Percentiles rank a stretch among this genome's conserved stretches.
Conservation (phyloP, 108 stramenopile genomes). For the Cyclostephanos invisitatus region DNA sequence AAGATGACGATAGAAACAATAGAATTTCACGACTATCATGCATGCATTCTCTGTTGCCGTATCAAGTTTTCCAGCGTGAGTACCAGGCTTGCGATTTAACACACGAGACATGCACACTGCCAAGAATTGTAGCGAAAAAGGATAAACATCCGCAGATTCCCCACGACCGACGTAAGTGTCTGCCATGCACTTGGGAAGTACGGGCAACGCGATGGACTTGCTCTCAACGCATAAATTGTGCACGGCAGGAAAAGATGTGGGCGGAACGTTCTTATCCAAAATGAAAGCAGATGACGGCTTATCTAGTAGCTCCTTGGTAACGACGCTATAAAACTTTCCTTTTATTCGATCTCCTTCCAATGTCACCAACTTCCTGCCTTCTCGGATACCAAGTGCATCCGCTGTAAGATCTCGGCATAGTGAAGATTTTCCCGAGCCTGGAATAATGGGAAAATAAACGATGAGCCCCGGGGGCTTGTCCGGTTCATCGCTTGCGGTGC, state of each 20-base stretch:
- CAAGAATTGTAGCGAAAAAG: constrained; percentile 75
- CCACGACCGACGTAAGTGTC: constrained; percentile 52
- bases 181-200: constrained; percentile 61
- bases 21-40: constrained; percentile 81
- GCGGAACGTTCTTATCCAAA: constrained; percentile 83
- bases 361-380: constrained; percentile 30
- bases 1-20: constrained; percentile 69
- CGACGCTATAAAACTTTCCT: constrained; percentile 52
- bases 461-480: constrained; percentile 55
- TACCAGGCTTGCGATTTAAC: constrained; percentile 43
- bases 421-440: constrained; percentile 84
- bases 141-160: constrained; percentile 53
- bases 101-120: constrained; percentile 79
- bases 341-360: constrained; percentile 55
- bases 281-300: constrained; percentile 47
- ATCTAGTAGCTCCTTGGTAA: constrained; percentile 33
- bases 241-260: constrained; percentile 55
- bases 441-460: constrained; percentile 80
- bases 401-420: constrained; percentile 38
- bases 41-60: constrained; percentile 54
- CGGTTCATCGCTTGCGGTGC: background rate
- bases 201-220: constrained; percentile 55
- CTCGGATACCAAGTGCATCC: constrained; percentile 2
- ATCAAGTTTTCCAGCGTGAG: constrained; percentile 80
- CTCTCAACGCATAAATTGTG: constrained; percentile 43